Percentiles rank a stretch among this genome's conserved stretches.
Evolutionary conservation across 176 grass and related monocot species (phyloP).

Genomic region (Zoysia pacifica): DNA sequence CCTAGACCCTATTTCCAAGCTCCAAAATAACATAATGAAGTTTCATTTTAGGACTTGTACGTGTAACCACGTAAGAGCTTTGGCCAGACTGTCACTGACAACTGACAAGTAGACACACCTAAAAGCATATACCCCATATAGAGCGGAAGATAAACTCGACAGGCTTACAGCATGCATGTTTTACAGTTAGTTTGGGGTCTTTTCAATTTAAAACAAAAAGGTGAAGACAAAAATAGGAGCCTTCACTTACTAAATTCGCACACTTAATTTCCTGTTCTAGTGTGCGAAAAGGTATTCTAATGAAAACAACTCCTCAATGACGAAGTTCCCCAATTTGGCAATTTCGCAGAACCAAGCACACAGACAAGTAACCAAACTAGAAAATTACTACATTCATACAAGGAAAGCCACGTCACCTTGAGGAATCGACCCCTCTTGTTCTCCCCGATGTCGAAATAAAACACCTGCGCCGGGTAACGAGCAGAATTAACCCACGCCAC

Average conservation of each 20-base stretch:
- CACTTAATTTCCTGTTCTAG: constrained; percentile 10
- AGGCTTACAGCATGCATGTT: constrained; percentile 16
- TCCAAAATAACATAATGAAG: not conserved
- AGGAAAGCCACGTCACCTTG: constrained; percentile 54
- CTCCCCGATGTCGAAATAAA: constrained; percentile 95
- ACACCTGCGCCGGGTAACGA: constrained; percentile 54
- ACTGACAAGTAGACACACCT: constrained; percentile 12
- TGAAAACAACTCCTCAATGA: not conserved
- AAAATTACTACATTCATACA: not conserved
- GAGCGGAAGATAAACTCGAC: not conserved
- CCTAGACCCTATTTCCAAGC: not conserved
- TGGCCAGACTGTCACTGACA: constrained; percentile 27
- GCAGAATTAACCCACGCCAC: not conserved
- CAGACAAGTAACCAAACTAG: not conserved
- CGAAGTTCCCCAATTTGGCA: not conserved
- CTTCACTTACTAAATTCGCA: constrained; percentile 7
- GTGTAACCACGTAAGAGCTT: not conserved
- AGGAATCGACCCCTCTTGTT: constrained; percentile 98
- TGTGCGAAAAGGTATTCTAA: not conserved
- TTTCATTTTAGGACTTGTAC: constrained; percentile 14
- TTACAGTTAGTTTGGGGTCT: not conserved
- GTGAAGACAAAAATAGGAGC: not conserved
- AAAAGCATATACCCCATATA: no score
- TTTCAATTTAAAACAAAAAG: constrained; percentile 2
- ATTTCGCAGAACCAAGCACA: not conserved